A percentile compares a stretch with the other conserved stretches of the same genome.
phyloP scores from a whole-genome alignment of 2,329 filamentous ascomycete genomes.

The Neofusicoccum cordaticola region DNA sequence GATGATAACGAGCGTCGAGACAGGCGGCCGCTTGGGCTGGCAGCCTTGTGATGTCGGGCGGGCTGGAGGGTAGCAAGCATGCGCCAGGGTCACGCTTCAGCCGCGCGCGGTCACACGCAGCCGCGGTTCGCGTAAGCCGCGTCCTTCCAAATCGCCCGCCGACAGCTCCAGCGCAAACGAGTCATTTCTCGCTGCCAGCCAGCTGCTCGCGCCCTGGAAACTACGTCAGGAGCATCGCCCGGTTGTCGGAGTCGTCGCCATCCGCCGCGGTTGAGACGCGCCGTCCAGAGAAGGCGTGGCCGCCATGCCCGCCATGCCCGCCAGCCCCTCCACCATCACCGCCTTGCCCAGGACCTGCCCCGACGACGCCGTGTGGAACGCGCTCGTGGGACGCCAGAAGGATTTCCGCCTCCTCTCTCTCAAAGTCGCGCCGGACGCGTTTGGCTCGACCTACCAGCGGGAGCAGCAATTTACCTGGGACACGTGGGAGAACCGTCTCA shows the following conservation, averaged over 20 bases:
- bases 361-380: constrained; percentile 17
- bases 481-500: constrained; percentile 22
- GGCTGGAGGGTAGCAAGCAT: background rate
- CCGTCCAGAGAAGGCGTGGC: background rate
- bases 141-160: background rate
- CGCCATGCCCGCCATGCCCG: background rate
- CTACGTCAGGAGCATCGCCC: background rate
- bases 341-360: constrained; percentile 18
- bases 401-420: constrained; percentile 22
- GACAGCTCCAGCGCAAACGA: background rate
- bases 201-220: background rate
- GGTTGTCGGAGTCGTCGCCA: background rate
- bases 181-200: background rate
- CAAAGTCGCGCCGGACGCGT: constrained; percentile 20
- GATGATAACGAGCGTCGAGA: background rate
- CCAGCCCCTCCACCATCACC: background rate
- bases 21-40: background rate
- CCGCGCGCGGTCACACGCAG: constrained; percentile 15
- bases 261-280: background rate
- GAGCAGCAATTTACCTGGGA: constrained; percentile 25
- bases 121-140: constrained; percentile 10
- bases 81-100: constrained; percentile 16
- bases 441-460: constrained; percentile 22
- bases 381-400: constrained; percentile 19
- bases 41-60: constrained; percentile 13